These are phyloP conservation scores for Schizosaccharomyces cryophilus DNA, from an alignment of 805 yeast genomes.

Conservation along the genomic window DNA sequence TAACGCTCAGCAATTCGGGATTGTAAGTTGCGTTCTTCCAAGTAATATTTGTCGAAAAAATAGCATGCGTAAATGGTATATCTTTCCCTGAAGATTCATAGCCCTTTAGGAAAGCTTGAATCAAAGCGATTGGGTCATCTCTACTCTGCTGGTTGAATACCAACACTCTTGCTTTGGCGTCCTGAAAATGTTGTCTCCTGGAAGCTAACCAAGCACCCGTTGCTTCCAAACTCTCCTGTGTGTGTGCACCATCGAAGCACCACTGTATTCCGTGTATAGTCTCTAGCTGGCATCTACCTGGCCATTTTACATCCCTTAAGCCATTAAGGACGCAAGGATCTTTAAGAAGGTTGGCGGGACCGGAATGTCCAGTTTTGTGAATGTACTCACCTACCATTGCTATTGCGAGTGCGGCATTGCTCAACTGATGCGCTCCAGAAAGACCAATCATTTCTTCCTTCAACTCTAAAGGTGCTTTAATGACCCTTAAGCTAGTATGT, in stretches of 20 bases:
- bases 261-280: constrained; percentile 19
- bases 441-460: constrained; percentile 29
- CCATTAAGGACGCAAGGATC: constrained; percentile 20
- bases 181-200: constrained; percentile 4
- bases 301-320: constrained; percentile 51
- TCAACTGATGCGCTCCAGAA: constrained; percentile 60
- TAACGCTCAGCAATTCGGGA: constrained; percentile 60
- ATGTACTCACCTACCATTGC: neutral
- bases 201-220: constrained; percentile 55
- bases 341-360: too few species aligned
- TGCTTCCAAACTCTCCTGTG: constrained; percentile 63
- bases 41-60: constrained; percentile 79
- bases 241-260: constrained; percentile 97
- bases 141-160: constrained; percentile 88
- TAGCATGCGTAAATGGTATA: constrained; percentile 37
- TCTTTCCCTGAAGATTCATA: constrained; percentile 19
- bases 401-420: constrained; percentile 66
- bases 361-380: neutral
- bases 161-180: constrained; percentile 22
- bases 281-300: constrained; percentile 65
- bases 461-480: constrained; percentile 16
- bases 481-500: constrained; percentile 18
- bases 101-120: constrained; percentile 12
- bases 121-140: constrained; percentile 37
- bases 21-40: constrained; percentile 65